Base-by-base conservation (phyloP, 768 basidiomycete species). In the Panaeolus papilionaceus region DNA sequence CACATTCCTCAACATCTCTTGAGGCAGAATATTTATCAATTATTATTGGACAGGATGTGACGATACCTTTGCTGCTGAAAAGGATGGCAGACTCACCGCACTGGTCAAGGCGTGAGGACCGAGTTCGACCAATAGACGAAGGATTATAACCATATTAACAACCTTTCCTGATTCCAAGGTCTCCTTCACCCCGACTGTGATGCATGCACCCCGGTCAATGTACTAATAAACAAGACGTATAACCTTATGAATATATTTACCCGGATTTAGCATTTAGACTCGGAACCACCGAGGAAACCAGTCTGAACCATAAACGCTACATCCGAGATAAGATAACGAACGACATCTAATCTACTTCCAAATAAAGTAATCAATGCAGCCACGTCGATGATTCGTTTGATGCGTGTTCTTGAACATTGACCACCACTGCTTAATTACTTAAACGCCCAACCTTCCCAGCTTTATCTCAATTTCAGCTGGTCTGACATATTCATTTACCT, bases 31-130 rank as follows among this genome's bases (percentile, higher is more conserved):
- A n/a, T 63, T 47, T 38, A 68, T 11, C 42, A 40, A 54, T 18
- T 12, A 58, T 64, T 54, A 38, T 58, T n/a, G 37, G 66, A 1
- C 47, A 85, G 84, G 84, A 4, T 79, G 72, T 62, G 84, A 85
- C 66, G 76, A 78, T 65, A 77, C 80, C 7, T 66, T 74, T 2
- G 78, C 75, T 4, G 73, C 78, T 0, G 74, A 75, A 68, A 76
- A 74, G 68, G 28, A 45, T 0, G 81, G 82, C 14, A 70, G 74
- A 58, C 73, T 84, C 16, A 51, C 68, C 9, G 40, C 64, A 40
- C 73, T 81, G 33, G 64, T 80, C 51, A 71, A 72, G 67, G 78
- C 72, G 75, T 81, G 74, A 80, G 75, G 67, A 38, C 20, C 40
- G 61, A 42, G 54, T 66, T 42, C 40, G 18, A 33, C 28, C 20